Evolutionary conservation across 106 monocot species (phyloP).

Genomic region (Vanilla planifolia): DNA sequence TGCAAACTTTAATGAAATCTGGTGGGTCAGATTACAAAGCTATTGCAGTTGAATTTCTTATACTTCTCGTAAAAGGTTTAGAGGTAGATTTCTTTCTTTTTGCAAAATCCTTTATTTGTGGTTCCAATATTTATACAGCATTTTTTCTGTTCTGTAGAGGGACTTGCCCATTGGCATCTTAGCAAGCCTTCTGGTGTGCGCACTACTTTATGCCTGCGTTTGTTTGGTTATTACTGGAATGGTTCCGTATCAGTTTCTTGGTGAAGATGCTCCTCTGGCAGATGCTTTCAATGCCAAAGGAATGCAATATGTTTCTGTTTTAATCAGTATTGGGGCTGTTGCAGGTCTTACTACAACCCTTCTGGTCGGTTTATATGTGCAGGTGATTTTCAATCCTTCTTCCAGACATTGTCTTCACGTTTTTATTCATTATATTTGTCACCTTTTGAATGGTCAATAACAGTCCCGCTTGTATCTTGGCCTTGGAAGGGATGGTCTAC

Average conservation of each 20-base stretch:
- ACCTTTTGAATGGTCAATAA: neutral
- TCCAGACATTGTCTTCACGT: neutral
- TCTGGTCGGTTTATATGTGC: slow-evolving; percentile 93
- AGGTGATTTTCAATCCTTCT: slow-evolving; percentile 33
- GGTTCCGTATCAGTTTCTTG: slow-evolving; percentile 80
- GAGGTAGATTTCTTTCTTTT: neutral
- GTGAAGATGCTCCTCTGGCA: slow-evolving; percentile 92
- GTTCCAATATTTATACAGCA: slow-evolving; percentile 5
- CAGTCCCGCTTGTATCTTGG: slow-evolving; percentile 97
- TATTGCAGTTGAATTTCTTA: slow-evolving; percentile 5
- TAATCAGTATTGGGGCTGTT: slow-evolving; percentile 94
- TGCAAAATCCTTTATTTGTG: neutral
- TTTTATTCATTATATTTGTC: neutral
- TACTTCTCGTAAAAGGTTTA: neutral
- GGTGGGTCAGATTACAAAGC: neutral
- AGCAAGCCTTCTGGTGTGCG: slow-evolving; percentile 79
- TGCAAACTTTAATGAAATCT: neutral
- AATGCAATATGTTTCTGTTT: slow-evolving; percentile 70
- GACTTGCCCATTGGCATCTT: slow-evolving; percentile 96
- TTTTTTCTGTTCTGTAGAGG: slow-evolving; percentile 37
- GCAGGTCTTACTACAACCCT: slow-evolving; percentile 94
- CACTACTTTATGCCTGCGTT: slow-evolving; percentile 64
- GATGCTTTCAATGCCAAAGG: slow-evolving; percentile 93
- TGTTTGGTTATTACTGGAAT: slow-evolving; percentile 97
- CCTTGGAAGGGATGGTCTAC: slow-evolving; percentile 90